Percentiles rank a stretch among this genome's conserved stretches.
Conservation (phyloP, 2,329 filamentous ascomycete species). For the Fusarium sp. region DNA sequence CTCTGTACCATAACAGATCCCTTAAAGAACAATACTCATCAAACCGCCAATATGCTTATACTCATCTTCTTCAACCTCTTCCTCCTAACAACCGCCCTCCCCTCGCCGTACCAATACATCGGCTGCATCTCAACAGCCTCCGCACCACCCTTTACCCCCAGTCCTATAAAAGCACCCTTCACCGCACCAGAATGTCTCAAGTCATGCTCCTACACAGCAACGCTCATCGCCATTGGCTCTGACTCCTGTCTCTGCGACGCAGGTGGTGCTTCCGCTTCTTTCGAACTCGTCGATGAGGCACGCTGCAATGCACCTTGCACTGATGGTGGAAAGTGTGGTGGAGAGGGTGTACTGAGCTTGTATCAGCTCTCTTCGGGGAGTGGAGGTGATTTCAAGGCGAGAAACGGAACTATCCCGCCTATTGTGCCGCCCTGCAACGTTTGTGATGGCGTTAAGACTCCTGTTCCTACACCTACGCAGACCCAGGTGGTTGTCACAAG, state of each 20-base stretch:
- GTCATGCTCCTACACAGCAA: conserved; percentile 24
- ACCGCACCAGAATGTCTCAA: conserved; percentile 21
- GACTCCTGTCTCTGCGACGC: conserved; percentile 43
- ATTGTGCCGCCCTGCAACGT: conserved; percentile 17
- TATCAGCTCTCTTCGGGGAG: conserved; percentile 22
- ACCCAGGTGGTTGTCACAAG: background rate
- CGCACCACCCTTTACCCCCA: conserved; percentile 30
- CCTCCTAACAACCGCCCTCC: conserved; percentile 29
- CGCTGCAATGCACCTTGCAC: conserved; percentile 41
- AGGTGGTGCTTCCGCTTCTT: conserved; percentile 1
- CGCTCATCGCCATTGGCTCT: conserved; percentile 41
- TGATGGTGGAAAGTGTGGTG: conserved; percentile 45
- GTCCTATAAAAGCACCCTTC: conserved; percentile 28
- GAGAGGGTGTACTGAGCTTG: conserved; percentile 25
- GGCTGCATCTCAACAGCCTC: conserved; percentile 45
- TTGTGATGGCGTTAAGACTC: background rate
- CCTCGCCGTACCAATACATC: conserved; percentile 41
- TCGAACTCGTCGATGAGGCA: conserved; percentile 31
- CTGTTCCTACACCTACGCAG: background rate
- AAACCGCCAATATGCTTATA: conserved; percentile 15
- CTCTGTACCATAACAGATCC: accelerated
- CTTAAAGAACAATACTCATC: background rate
- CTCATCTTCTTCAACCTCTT: conserved; percentile 41
- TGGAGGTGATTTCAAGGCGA: background rate
- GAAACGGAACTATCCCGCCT: conserved; percentile 10